Evolutionary conservation across 108 stramenopile species (phyloP).

Genomic region (Asterionellopsis glacialis): DNA sequence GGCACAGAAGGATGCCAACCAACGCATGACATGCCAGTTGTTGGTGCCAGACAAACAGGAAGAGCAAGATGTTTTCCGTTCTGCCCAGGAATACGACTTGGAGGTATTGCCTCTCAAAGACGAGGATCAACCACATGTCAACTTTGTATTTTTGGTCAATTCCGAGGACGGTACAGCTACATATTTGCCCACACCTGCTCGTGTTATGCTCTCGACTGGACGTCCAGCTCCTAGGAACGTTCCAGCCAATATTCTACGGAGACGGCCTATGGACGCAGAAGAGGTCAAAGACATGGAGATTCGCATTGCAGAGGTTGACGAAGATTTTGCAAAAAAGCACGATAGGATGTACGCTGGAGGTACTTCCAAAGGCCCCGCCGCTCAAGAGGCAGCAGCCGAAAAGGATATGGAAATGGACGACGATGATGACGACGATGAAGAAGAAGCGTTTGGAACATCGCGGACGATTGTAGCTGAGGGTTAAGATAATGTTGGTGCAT

Average conservation of each 20-base stretch:
- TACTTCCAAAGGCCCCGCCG: not conserved
- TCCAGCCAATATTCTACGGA: conserved; percentile 29
- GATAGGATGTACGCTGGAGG: not conserved
- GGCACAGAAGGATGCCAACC: conserved; percentile 43
- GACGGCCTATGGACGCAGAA: conserved; percentile 36
- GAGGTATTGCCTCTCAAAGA: conserved; percentile 79
- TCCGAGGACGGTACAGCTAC: conserved; percentile 21
- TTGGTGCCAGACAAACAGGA: conserved; percentile 34
- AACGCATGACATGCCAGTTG: conserved; percentile 78
- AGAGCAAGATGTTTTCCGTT: conserved; percentile 28
- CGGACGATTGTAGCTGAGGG: conserved; percentile 1
- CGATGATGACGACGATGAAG: not conserved
- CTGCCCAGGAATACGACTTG: conserved; percentile 72
- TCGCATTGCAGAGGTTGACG: conserved; percentile 64
- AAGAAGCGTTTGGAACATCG: not conserved
- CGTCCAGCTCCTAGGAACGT: conserved; percentile 40
- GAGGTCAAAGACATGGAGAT: conserved; percentile 55
- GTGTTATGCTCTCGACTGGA: conserved; percentile 76
- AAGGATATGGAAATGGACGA: conserved; percentile 9
- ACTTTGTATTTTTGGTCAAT: conserved; percentile 65
- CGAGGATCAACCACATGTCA: conserved; percentile 59
- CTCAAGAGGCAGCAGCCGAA: not conserved
- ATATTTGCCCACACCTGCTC: conserved; percentile 67
- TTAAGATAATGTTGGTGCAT: not conserved
- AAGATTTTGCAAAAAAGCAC: conserved; percentile 62